Evolutionary conservation across 116 monocot species (phyloP).

Genomic region (Zostera marina): DNA sequence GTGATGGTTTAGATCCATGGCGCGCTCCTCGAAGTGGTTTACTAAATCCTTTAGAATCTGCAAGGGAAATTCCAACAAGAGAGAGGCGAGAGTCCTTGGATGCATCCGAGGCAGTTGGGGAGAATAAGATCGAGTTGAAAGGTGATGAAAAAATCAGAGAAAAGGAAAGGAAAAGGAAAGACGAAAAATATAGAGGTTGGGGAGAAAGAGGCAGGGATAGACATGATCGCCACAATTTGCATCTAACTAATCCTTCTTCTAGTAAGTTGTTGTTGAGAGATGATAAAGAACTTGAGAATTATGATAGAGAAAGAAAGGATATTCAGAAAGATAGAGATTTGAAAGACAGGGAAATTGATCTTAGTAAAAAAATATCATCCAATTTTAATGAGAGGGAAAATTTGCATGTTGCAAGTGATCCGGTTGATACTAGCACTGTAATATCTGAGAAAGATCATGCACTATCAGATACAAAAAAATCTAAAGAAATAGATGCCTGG

Average conservation of each 20-base stretch:
- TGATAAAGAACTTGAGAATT: constrained; percentile 37
- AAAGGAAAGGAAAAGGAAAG: constrained; percentile 63
- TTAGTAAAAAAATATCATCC: constrained; percentile 23
- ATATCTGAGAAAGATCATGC: constrained; percentile 29
- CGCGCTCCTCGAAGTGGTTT: constrained; percentile 19
- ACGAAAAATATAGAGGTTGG: constrained; percentile 51
- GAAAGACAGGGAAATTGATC: constrained; percentile 42
- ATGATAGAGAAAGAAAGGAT: constrained; percentile 52
- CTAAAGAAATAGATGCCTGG: constrained; percentile 38
- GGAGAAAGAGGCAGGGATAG: constrained; percentile 53
- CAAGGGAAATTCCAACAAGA: constrained; percentile 17
- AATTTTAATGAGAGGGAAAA: constrained; percentile 5
- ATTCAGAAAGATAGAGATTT: no score
- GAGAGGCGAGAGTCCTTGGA: constrained; percentile 32
- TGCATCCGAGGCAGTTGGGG: constrained; percentile 46
- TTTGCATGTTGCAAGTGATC: constrained; percentile 13
- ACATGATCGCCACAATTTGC: constrained; percentile 31
- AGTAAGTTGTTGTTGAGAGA: constrained; percentile 29
- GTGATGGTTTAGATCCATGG: constrained; percentile 44
- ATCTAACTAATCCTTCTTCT: constrained; percentile 9
- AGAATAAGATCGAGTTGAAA: constrained; percentile 50
- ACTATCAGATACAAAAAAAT: constrained; percentile 24
- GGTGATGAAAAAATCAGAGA: constrained; percentile 51
- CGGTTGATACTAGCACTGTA: constrained; percentile 23
- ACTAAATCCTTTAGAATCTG: constrained; percentile 24